These are phyloP conservation scores for Penicillium steckii DNA, from an alignment of 495 filamentous ascomycete genomes.

Conservation along the genomic window DNA sequence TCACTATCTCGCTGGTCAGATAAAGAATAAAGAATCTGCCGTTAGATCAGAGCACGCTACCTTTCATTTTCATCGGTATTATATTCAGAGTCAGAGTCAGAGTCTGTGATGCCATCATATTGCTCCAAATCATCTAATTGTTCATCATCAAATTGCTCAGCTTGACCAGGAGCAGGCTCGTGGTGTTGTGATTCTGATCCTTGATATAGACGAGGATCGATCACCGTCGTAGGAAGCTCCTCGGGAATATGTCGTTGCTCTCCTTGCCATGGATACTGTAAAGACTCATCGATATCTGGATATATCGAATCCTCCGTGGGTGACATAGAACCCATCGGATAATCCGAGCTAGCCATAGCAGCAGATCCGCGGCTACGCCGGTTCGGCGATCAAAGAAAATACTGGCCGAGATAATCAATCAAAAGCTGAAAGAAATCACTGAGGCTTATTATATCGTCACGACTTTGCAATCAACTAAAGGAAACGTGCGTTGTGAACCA, in stretches of 20 bases:
- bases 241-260: conserved; percentile 15
- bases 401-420: background rate
- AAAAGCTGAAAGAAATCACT: background rate
- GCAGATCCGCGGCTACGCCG: background rate
- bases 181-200: conserved; percentile 21
- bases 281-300: conserved; percentile 38
- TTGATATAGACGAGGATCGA: conserved; percentile 44
- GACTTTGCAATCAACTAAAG: conserved; percentile 2
- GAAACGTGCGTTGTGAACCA: conserved; percentile 8
- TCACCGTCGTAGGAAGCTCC: conserved; percentile 24
- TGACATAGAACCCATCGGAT: conserved; percentile 14
- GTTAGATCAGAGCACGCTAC: conserved; percentile 23
- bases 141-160: conserved; percentile 11
- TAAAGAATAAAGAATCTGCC: background rate
- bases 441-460: background rate
- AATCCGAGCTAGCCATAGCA: conserved; percentile 19
- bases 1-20: conserved; percentile 2
- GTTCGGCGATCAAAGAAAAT: background rate
- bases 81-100: conserved; percentile 25
- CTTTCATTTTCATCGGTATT: conserved; percentile 32
- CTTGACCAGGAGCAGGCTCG: conserved; percentile 9
- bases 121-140: conserved; percentile 1
- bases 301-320: conserved; percentile 28
- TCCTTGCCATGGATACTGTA: conserved; percentile 39
- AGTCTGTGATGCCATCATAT: conserved; percentile 6